These are phyloP conservation scores for Blakeslea trispora DNA, from an alignment of 371 early-diverging fungal genomes.

Conservation along the genomic window DNA sequence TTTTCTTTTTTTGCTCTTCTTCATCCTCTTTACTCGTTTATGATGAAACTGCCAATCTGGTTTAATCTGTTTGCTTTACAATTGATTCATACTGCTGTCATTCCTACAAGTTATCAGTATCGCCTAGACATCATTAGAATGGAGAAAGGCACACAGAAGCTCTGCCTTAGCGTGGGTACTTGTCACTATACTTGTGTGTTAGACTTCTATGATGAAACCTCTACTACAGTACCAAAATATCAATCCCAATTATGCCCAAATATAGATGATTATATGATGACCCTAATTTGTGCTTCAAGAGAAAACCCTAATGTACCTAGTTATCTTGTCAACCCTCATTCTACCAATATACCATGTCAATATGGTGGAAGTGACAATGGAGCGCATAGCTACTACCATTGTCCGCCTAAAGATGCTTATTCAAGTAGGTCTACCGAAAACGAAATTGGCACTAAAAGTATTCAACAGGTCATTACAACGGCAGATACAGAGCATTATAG, in stretches of 20 bases:
- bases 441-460: too few relatives aligned
- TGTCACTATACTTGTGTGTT: not conserved
- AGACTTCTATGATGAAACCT: not conserved
- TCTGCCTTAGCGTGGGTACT: not conserved
- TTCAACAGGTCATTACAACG: too few relatives aligned
- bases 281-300: not conserved
- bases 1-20: too few relatives aligned
- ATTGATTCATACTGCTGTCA: not conserved
- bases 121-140: not conserved
- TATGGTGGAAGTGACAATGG: not conserved
- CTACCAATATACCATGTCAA: not conserved
- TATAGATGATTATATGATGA: not conserved
- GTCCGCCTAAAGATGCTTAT: not conserved
- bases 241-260: not conserved
- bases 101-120: not conserved
- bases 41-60: too few relatives aligned
- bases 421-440: too few relatives aligned
- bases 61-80: too few relatives aligned
- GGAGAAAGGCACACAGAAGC: not conserved
- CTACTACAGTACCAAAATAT: not conserved
- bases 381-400: not conserved
- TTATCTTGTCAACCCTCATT: not conserved
- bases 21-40: too few relatives aligned
- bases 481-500: too few relatives aligned
- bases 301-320: not conserved